These are phyloP conservation scores for Boletales sp. DNA, from an alignment of 768 basidiomycete species.

Conservation along the genomic window DNA sequence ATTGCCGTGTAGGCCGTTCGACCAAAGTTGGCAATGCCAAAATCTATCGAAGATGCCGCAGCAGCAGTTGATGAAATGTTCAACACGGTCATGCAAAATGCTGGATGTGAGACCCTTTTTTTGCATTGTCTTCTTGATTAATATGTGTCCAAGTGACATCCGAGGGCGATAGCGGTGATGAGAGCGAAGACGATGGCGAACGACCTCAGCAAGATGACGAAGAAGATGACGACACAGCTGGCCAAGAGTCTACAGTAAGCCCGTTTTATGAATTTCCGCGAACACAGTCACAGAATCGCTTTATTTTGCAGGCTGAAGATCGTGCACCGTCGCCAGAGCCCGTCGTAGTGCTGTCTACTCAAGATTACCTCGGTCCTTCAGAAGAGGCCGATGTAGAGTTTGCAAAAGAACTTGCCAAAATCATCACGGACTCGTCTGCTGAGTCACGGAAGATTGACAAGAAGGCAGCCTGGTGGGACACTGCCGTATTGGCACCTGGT, in stretches of 20 bases:
- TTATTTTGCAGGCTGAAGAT: conserved; percentile 44
- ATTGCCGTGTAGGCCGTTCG: conserved; percentile 63
- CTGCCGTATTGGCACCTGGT: conserved; percentile 68
- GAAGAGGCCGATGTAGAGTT: conserved; percentile 93
- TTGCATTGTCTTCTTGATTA: conserved; percentile 9
- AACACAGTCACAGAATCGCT: neutral
- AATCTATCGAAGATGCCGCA: conserved; percentile 83
- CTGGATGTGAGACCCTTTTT: conserved; percentile 43
- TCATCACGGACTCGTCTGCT: conserved; percentile 82
- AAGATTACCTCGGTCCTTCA: conserved; percentile 76
- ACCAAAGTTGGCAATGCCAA: conserved; percentile 68
- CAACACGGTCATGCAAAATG: conserved; percentile 57
- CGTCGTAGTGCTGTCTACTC: conserved; percentile 64
- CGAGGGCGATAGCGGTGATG: conserved; percentile 45
- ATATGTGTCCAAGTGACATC: conserved; percentile 27
- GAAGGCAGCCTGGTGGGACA: conserved; percentile 89
- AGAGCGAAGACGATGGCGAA: conserved; percentile 47
- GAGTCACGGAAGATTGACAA: conserved; percentile 87
- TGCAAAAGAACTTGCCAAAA: conserved; percentile 91
- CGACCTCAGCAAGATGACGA: conserved; percentile 52
- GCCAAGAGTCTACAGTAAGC: conserved; percentile 54
- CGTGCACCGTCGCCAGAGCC: conserved; percentile 82
- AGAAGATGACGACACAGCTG: conserved; percentile 54
- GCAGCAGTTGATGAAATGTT: conserved; percentile 89
- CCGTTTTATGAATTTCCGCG: neutral